Evolutionary conservation across 163 green algal species (phyloP).

Genomic region (Scenedesmus sp.): DNA sequence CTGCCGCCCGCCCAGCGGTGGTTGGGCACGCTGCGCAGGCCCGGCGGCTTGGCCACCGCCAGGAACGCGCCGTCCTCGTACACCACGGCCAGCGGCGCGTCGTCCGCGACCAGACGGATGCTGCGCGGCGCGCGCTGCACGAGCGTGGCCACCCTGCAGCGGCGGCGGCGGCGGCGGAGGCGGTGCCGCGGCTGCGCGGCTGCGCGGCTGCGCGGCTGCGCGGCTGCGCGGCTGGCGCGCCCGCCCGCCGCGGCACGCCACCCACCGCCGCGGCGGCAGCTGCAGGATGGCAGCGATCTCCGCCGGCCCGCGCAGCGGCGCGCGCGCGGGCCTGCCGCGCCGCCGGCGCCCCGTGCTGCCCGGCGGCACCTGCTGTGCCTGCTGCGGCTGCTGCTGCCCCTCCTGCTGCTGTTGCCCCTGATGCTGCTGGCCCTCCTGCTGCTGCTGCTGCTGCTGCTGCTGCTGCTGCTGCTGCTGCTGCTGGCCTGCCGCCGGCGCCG

Average conservation of each 20-base stretch:
- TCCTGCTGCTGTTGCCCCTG: background rate
- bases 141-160: slow-evolving; percentile 36
- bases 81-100: slow-evolving; percentile 38
- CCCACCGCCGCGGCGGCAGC: slow-evolving; percentile 15
- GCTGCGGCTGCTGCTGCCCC: slow-evolving; percentile 18
- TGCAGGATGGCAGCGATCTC: slow-evolving; percentile 11
- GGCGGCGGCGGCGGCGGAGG: background rate
- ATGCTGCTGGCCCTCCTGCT: background rate
- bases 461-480: background rate
- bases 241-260: no score
- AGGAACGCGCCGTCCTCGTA: slow-evolving; percentile 65
- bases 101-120: slow-evolving; percentile 58
- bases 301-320: background rate
- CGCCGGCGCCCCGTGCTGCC: background rate
- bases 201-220: background rate
- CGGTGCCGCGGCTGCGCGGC: background rate
- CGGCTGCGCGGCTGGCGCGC: no score
- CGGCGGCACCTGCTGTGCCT: background rate
- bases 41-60: slow-evolving; percentile 58
- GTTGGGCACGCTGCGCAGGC: slow-evolving; percentile 53
- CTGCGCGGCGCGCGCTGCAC: slow-evolving; percentile 52
- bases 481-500: no score
- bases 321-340: background rate
- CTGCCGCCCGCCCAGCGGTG: slow-evolving; percentile 56
- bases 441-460: slow-evolving; percentile 19